phyloP scores from a whole-genome alignment of 495 filamentous ascomycete genomes.

The Penicillium psychrofluorescens region DNA sequence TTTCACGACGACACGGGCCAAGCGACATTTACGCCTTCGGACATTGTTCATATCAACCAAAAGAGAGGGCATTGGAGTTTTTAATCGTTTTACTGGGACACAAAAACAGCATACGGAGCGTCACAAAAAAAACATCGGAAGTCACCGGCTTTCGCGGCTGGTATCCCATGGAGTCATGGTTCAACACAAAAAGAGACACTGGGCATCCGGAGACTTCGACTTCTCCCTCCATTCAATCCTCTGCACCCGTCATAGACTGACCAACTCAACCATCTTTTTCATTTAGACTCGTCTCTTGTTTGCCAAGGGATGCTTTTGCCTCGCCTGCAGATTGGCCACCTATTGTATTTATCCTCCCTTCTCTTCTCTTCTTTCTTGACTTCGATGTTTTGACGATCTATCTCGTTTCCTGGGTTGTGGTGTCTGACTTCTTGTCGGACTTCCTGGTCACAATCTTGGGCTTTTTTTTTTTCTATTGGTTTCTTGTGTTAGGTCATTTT shows the following conservation, averaged over 20 bases:
- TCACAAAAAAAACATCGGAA: constrained; percentile 9
- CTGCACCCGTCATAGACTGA: constrained; percentile 13
- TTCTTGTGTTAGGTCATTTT: background rate
- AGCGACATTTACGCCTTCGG: constrained; percentile 3
- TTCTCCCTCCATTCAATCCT: background rate
- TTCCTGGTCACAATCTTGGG: too few relatives aligned
- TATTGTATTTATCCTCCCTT: constrained; percentile 20
- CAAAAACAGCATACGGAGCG: constrained; percentile 13
- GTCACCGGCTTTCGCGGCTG: background rate
- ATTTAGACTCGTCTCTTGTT: constrained; percentile 13
- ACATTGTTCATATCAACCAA: constrained; percentile 13
- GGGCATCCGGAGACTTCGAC: background rate
- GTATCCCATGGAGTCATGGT: background rate
- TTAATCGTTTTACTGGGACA: constrained; percentile 5
- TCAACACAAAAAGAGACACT: background rate
- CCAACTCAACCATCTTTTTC: constrained; percentile 3
- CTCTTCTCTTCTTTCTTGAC: background rate
- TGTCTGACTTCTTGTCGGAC: too few relatives aligned
- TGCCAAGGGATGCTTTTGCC: background rate
- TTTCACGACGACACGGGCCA: constrained; percentile 14
- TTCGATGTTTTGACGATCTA: background rate
- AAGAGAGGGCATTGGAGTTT: constrained; percentile 15
- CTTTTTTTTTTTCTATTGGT: background rate
- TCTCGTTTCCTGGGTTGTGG: too few relatives aligned
- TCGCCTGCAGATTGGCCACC: background rate